Evolutionary conservation across 2,329 filamentous ascomycete genomes (phyloP).

Genomic region (Penicillium sp.): DNA sequence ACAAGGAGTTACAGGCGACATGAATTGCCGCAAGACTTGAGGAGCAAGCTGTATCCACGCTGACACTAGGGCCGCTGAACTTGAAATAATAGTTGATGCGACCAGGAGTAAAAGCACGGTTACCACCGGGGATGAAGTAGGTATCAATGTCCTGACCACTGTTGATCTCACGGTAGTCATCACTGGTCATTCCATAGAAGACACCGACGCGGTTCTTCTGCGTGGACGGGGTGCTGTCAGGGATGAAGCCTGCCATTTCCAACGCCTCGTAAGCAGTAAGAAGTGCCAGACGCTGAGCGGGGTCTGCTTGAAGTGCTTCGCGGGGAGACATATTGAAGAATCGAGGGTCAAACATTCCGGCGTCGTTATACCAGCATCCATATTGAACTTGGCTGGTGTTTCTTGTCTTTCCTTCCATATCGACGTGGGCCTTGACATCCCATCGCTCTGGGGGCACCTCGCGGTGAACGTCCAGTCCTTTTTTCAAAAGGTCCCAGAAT

Average conservation of each 20-base stretch:
- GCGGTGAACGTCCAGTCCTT: constrained; percentile 70
- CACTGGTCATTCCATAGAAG: constrained; percentile 73
- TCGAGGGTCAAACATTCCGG: constrained; percentile 74
- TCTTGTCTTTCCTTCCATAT: constrained; percentile 68
- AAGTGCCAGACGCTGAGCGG: constrained; percentile 74
- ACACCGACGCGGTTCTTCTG: constrained; percentile 66
- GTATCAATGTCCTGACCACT: constrained; percentile 69
- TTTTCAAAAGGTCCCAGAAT: constrained; percentile 73
- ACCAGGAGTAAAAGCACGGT: constrained; percentile 48
- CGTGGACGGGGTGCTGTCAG: constrained; percentile 68
- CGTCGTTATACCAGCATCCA: constrained; percentile 74
- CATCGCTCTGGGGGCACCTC: constrained; percentile 67
- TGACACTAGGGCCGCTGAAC: constrained; percentile 70
- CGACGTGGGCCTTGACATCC: constrained; percentile 68
- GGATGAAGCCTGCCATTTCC: constrained; percentile 76
- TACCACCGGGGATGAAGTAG: constrained; percentile 65
- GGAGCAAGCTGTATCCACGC: constrained; percentile 75
- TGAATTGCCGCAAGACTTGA: constrained; percentile 72
- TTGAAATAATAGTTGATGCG: constrained; percentile 66
- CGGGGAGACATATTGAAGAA: constrained; percentile 88
- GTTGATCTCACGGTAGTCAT: constrained; percentile 77
- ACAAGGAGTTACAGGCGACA: constrained; percentile 69
- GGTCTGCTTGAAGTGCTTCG: constrained; percentile 77
- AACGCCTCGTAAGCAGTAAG: constrained; percentile 78
- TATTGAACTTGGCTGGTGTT: constrained; percentile 77